phyloP scores from a whole-genome alignment of 306 rosid species.

The Trifolium subterraneum region DNA sequence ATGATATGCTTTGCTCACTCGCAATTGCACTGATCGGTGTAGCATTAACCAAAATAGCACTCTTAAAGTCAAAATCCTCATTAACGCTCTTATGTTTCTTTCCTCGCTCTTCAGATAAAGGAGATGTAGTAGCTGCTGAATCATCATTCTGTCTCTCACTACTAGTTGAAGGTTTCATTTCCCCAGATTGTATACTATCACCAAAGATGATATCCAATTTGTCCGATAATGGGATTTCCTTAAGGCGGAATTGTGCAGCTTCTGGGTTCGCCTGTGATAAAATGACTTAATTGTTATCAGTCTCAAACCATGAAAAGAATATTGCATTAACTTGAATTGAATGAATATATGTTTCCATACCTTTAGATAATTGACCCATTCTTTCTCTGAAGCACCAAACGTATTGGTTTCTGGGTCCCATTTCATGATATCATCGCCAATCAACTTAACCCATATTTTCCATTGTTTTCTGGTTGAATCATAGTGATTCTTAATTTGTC shows the following conservation, averaged over 20 bases:
- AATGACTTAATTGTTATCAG: constrained; percentile 31
- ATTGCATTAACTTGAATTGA: constrained; percentile 12
- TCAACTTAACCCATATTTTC: constrained; percentile 67
- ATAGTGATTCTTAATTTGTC: constrained; percentile 68
- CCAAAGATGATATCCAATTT: constrained; percentile 55
- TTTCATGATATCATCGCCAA: constrained; percentile 56
- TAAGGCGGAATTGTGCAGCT: constrained; percentile 61
- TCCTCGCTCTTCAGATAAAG: constrained; percentile 43
- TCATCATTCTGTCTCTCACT: constrained; percentile 49
- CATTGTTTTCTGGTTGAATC: constrained; percentile 60
- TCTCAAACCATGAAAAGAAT: constrained; percentile 38
- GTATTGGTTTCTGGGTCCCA: constrained; percentile 60
- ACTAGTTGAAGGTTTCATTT: constrained; percentile 30
- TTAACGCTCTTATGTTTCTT: constrained; percentile 46
- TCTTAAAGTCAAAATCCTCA: constrained; percentile 41
- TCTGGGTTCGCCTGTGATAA: constrained; percentile 62
- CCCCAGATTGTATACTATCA: constrained; percentile 46
- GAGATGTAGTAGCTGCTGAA: constrained; percentile 39
- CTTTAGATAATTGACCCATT: constrained; percentile 52
- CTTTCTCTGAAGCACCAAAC: constrained; percentile 57
- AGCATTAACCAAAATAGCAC: constrained; percentile 49
- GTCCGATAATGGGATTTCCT: constrained; percentile 53
- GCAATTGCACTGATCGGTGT: constrained; percentile 50
- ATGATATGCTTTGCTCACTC: constrained; percentile 61
- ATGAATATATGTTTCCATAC: constrained; percentile 34